These are phyloP conservation scores for Prunus dulcis DNA, from an alignment of 306 rosid genomes.

Conservation along the genomic window DNA sequence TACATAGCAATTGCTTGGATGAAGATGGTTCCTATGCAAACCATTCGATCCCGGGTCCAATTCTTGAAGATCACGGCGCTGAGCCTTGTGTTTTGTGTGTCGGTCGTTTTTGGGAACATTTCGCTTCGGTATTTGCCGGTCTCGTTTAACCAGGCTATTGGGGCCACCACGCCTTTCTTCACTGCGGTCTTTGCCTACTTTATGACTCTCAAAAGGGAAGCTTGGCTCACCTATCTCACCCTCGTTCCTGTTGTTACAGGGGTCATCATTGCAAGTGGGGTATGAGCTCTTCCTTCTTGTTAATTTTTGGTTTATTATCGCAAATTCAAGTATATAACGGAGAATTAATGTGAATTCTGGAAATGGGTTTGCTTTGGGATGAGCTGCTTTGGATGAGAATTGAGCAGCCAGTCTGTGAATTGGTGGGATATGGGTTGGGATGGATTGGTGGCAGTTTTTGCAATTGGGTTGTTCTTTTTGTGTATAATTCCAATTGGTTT, in stretches of 20 bases:
- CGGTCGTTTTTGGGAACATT: constrained; percentile 93
- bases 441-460: neutral
- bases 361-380: constrained; percentile 9
- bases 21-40: constrained; percentile 94
- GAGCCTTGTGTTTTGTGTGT: constrained; percentile 78
- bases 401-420: neutral
- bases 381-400: neutral
- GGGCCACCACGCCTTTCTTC: constrained; percentile 96
- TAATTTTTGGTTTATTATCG: neutral
- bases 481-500: neutral
- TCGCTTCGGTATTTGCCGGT: constrained; percentile 90
- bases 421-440: neutral
- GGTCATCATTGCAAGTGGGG: constrained; percentile 98
- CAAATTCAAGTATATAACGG: neutral
- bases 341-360: constrained; percentile 1
- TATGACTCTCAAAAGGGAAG: constrained; percentile 87
- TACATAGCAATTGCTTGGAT: constrained; percentile 95
- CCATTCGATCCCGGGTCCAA: constrained; percentile 82
- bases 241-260: constrained; percentile 95
- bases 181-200: constrained; percentile 93
- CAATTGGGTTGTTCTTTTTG: neutral
- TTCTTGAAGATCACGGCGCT: constrained; percentile 84
- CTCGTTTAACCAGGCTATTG: constrained; percentile 88
- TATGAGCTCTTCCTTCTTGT: constrained; percentile 23
- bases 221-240: constrained; percentile 89